Evolutionary conservation across 805 yeast species (phyloP), one percentile per base, ranked within the genome.

Genomic region (Lachancea kluyveri): DNA sequence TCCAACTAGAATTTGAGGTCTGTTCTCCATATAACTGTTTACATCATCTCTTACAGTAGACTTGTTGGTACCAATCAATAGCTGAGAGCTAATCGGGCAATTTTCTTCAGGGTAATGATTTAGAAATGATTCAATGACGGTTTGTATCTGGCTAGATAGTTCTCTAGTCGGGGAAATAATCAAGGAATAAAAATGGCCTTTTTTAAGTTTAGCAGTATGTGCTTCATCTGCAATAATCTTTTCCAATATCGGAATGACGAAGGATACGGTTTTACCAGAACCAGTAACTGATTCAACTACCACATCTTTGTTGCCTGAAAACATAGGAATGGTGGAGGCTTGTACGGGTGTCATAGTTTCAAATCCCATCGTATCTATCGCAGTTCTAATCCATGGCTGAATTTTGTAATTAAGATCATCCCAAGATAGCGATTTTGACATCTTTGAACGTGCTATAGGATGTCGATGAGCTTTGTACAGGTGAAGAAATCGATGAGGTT

Each of bases 281-380:
- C 98, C 98, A 0, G 98, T 92, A 1, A 86, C 95, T 0, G 96
- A 95, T 54, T 92, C 96, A 1, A 87, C 97, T 6, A 92, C 92
- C 3, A 92, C 96, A 59, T 92, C 98, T 50, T 90, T 90, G 51
- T 87, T 82, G 12, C 77, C 77, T 14, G 79, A 59, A 42, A 92
- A 72, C 38, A 88, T 62, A 0, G 98, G 98, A 30, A 92, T 82
- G 0, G 94, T 79, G 0, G 96, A 75, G 0, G 98, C 97, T 54
- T 92, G 98, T 0, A 92, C 98, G 0, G 98, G 95, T 0, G 98
- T 92, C 96, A 90, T 86, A 8, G 72, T 54, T 3, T 73, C 70
- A 52, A 72, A 88, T 2, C 94, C 96, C 39, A 80, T 52, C 1
- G 88, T 72, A n/a, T 63, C 58, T 8, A 88, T 67, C 2, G 95